Percentiles rank a stretch among this genome's conserved stretches.
Evolutionary conservation across 257 asterid genomes (phyloP).

Genomic region (Solanum lignicaule): DNA sequence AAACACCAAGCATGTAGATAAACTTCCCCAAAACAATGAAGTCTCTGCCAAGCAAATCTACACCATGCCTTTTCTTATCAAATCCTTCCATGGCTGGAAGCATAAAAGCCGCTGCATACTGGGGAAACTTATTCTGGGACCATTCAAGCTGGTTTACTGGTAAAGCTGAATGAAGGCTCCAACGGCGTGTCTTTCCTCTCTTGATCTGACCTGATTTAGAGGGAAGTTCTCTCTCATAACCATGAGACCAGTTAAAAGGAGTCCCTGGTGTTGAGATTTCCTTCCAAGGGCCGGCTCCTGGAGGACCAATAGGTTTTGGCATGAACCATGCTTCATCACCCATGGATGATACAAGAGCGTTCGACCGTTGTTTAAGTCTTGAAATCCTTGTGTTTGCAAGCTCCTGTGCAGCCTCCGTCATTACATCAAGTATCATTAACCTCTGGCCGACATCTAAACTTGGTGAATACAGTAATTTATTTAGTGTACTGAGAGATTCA

Average conservation of each 20-base stretch:
- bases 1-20: slow-evolving; percentile 84
- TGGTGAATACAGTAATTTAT: slow-evolving; percentile 74
- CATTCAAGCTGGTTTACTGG: slow-evolving; percentile 32
- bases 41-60: slow-evolving; percentile 79
- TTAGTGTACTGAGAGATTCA: slow-evolving; percentile 65
- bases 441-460: slow-evolving; percentile 84
- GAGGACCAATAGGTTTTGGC: slow-evolving; percentile 60
- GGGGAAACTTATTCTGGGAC: slow-evolving; percentile 71
- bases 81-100: slow-evolving; percentile 88
- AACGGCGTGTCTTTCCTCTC: slow-evolving; percentile 67
- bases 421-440: slow-evolving; percentile 77
- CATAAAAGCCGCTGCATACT: slow-evolving; percentile 90
- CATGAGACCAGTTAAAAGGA: slow-evolving; percentile 73
- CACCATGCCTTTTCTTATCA: slow-evolving; percentile 88
- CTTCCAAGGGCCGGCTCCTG: slow-evolving; percentile 82
- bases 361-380: slow-evolving; percentile 26
- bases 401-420: slow-evolving; percentile 89
- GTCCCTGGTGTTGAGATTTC: slow-evolving; percentile 57
- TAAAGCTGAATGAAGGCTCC: slow-evolving; percentile 41
- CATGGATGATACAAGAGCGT: slow-evolving; percentile 40
- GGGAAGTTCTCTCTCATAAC: slow-evolving; percentile 88
- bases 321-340: slow-evolving; percentile 72
- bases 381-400: slow-evolving; percentile 51
- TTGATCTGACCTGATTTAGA: slow-evolving; percentile 39
- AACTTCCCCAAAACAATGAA: slow-evolving; percentile 82